These are phyloP conservation scores for Leishmania arabica DNA, from an alignment of 208 protist genomes.

Conservation along the genomic window DNA sequence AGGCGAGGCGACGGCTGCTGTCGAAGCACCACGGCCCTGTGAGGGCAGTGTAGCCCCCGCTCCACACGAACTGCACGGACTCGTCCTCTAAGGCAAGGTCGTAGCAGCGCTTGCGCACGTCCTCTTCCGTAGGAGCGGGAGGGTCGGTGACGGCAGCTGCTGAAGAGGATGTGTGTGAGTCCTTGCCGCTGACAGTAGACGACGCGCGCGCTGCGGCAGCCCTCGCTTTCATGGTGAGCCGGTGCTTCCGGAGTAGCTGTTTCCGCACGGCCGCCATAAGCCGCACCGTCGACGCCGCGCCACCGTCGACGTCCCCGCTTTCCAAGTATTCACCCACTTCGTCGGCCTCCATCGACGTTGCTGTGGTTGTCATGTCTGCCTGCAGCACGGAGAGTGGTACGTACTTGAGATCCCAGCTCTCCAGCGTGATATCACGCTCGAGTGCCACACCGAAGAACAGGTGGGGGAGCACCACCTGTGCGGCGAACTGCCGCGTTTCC, in stretches of 20 bases:
- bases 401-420: constrained; percentile 64
- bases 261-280: constrained; percentile 13
- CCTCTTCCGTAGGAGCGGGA: constrained; percentile 5
- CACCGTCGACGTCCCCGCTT: not conserved
- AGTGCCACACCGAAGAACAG: constrained; percentile 66
- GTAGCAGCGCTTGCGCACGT: constrained; percentile 22
- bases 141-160: not conserved
- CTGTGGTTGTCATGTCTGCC: constrained; percentile 23
- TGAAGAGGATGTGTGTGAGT: not conserved
- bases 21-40: constrained; percentile 33
- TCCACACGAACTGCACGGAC: constrained; percentile 24
- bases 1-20: constrained; percentile 9
- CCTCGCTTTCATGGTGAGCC: not conserved
- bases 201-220: not conserved
- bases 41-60: constrained; percentile 22
- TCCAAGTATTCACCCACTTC: constrained; percentile 11
- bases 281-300: not conserved
- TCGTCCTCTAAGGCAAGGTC: constrained; percentile 26
- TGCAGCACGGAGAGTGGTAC: constrained; percentile 31
- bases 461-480: constrained; percentile 73
- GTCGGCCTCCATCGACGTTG: not conserved
- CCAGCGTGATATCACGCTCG: constrained; percentile 42
- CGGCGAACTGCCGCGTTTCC: constrained; percentile 53
- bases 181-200: not conserved
- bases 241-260: constrained; percentile 3